Evolutionary conservation across 371 early-diverging fungal species (phyloP).

Genomic region (Mortierella sp.): DNA sequence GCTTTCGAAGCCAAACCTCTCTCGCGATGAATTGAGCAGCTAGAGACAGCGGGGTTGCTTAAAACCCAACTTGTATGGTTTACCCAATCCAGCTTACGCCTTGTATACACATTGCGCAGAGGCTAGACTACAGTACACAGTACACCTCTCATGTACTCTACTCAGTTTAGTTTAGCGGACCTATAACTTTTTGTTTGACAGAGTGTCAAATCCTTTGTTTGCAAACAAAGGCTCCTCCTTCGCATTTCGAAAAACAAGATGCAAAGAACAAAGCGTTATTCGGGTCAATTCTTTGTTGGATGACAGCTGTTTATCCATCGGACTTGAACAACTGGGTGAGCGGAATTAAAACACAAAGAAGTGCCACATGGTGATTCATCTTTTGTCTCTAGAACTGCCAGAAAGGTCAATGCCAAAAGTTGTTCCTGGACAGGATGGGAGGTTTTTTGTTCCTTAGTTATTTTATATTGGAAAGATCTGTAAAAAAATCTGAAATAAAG

Average conservation of each 20-base stretch:
- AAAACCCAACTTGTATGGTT: not conserved
- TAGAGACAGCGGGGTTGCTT: conserved; percentile 1
- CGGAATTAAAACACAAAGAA: not conserved
- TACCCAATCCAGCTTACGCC: not conserved
- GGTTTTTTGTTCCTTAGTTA: no score
- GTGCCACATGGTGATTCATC: not conserved
- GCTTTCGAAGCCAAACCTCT: not conserved
- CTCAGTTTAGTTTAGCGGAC: not conserved
- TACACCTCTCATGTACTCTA: no score
- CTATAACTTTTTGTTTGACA: not conserved
- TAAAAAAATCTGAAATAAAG: not conserved
- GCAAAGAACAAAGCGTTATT: not conserved
- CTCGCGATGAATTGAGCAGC: not conserved
- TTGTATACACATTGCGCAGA: not conserved
- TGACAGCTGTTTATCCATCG: not conserved
- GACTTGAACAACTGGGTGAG: not conserved
- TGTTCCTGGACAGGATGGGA: not conserved
- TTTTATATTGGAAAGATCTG: not conserved
- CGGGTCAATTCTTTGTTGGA: not conserved
- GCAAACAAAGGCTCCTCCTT: not conserved
- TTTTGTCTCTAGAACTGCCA: not conserved
- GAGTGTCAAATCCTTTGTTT: not conserved
- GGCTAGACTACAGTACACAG: no score
- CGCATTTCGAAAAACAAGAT: not conserved
- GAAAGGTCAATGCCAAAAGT: not conserved